Evolutionary conservation across 306 rosid genomes (phyloP), one percentile per base, ranked within the genome.

Genomic region (Datisca glomerata): DNA sequence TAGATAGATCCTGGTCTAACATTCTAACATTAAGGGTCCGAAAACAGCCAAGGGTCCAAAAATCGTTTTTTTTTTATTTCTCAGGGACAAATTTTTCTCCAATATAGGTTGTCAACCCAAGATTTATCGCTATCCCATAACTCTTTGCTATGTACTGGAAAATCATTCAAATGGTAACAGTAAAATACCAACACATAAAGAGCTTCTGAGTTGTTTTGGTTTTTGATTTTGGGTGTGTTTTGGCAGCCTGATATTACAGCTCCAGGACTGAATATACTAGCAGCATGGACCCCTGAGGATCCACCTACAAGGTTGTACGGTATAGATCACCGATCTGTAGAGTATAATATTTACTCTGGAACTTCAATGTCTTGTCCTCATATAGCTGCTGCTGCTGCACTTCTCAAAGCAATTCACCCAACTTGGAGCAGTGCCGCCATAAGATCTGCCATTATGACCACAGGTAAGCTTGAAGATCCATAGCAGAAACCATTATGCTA

Each of bases 321-420:
- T 43, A 6, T n/a, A 1, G 96, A 89, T 60, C 55, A 64, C 19
- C 61, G 95, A 53, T 67, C 84, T 10, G 91, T 52, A 18, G 33
- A 64, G 60, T 89, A 74, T 57, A 89, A 75, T 46, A 64, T 89
- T 18, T 47, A 57, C 22, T 84, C 98, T 11, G 98, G 98, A 29
- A 89, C 98, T 25, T 89, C 98, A 20, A 89, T 89, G 98, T 70
- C 98, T 21, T 80, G 95, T 51, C 95, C 98, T 66, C 98, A 89
- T 44, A 71, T 89, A 40, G 38, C 91, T 28, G 98, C 81, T 14
- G 71, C 81, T 1, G 79, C 81, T 0, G 73, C 75, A 33, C 95
- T 89, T 58, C 75, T 89, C 49, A 78, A 76, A 54, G 86, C 95
- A 45, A 70, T 73, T 12, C 79, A 84, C 62, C 98, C 98, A 1